Base-by-base conservation (phyloP, 2,329 filamentous ascomycete species). In the Rhexocercosporidium sp. region DNA sequence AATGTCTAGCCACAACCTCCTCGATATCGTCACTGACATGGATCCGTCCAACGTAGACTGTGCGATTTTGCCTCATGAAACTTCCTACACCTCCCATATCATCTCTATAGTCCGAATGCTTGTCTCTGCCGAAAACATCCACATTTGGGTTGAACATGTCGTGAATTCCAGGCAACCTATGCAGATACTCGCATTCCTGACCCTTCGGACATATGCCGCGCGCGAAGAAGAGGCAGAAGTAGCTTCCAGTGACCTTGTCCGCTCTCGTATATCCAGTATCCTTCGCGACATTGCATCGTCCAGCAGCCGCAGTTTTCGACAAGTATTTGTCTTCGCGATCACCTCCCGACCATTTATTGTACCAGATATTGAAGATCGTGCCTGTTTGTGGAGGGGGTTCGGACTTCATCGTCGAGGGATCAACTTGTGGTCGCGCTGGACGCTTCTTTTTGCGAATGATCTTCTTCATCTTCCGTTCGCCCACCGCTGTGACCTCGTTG, bases 311-410 rank as follows among this genome's bases (percentile, higher is more conserved):
- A 25, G 90, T 92, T 77, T 97, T 91, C 41, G 91, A 93, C 3
- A 94, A 86, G 76, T 95, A 94, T 74, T 94, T 93, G 82, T 96
- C 94, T 77, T 98, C 95, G 68, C 94, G 88, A 80, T 99, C 96
- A 76, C 96, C 96, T 72, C 96, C 96, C 0, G 90, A 92, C 94
- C 95, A 98, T 81, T 97, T 98, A 83, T 97, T 97, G 82, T 97
- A 97, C 95, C 94, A 97, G 76, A 97, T 96, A 80, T 99, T 99
- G 85, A 96, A 99, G 66, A 94, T 93, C 0, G 93, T 97, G 62
- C 96, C 96, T 0, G 95, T 98, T 76, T 98, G 94, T 1, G 93
- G 92, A 18, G 94, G 93, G 3, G 92, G 91, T 74, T 97, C 93
- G 39, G 90, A 90, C 74, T 91, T 92, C 81, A 97, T 87, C 51